Percentiles rank a stretch among this genome's conserved stretches.
These are phyloP conservation scores for Trichocladium uniseriatum DNA, from an alignment of 495 filamentous ascomycete genomes.

Conservation along the genomic window DNA sequence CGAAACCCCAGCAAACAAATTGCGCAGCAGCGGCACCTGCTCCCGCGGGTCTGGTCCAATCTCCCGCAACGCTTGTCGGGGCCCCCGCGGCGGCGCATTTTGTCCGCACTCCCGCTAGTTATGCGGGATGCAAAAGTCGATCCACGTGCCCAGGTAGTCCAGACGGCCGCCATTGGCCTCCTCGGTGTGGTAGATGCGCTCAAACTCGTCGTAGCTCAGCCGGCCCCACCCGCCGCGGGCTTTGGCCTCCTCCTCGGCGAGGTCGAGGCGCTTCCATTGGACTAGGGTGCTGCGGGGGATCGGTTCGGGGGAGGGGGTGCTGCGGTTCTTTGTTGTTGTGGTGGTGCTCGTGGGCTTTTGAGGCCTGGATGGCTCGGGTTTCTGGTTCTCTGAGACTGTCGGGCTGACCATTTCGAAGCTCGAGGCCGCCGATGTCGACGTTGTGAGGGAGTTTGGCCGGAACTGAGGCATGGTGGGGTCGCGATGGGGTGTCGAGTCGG, in stretches of 20 bases:
- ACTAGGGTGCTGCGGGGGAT: constrained; percentile 30
- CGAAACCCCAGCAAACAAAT: too few species aligned
- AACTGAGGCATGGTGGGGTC: constrained; percentile 68
- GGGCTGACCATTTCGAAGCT: neutral
- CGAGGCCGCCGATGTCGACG: neutral
- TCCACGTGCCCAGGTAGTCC: constrained; percentile 75
- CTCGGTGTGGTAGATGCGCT: constrained; percentile 55
- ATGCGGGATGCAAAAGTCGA: constrained; percentile 61
- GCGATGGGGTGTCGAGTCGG: constrained; percentile 22
- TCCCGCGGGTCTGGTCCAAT: too few species aligned
- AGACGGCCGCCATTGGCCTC: constrained; percentile 46
- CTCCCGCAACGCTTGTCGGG: too few species aligned
- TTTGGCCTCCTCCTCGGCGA: constrained; percentile 54
- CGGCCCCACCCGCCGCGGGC: constrained; percentile 64
- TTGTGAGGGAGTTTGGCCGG: constrained; percentile 25
- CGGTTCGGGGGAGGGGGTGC: neutral
- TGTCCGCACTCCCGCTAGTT: constrained; percentile 5
- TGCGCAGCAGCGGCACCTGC: too few species aligned
- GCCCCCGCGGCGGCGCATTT: neutral
- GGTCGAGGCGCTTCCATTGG: constrained; percentile 49
- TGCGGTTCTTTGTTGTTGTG: too few species aligned
- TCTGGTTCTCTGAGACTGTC: neutral
- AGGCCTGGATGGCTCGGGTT: neutral
- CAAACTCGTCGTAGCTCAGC: constrained; percentile 65
- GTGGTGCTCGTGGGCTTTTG: too few species aligned